Conservation (phyloP, 257 asterid species). For the Schizonepeta tenuifolia region DNA sequence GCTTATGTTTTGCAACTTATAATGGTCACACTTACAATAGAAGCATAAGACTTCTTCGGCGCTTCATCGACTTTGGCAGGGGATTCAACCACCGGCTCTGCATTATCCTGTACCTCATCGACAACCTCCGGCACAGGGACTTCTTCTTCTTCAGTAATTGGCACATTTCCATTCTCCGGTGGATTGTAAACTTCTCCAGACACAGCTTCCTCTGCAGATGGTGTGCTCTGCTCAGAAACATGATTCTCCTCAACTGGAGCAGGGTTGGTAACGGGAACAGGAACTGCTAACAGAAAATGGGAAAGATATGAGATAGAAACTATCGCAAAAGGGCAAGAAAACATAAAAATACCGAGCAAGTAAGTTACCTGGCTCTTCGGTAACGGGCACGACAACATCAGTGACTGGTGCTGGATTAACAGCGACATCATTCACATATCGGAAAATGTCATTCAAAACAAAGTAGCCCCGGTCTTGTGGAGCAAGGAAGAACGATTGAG, state of each 20-base stretch:
- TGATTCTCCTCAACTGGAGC: constrained; percentile 52
- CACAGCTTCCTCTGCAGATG: constrained; percentile 60
- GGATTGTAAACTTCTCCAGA: constrained; percentile 79
- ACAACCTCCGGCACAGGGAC: constrained; percentile 82
- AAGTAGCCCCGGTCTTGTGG: constrained; percentile 93
- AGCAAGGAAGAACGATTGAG: constrained; percentile 92
- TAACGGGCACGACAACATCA: constrained; percentile 53
- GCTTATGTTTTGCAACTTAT: constrained; percentile 9
- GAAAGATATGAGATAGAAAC: constrained; percentile 25
- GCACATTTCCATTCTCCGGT: constrained; percentile 68
- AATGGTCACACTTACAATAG: constrained; percentile 72
- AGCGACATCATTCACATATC: constrained; percentile 53
- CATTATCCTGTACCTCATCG: constrained; percentile 56
- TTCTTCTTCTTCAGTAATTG: constrained; percentile 68
- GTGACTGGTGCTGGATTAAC: constrained; percentile 39
- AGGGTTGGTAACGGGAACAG: constrained; percentile 52
- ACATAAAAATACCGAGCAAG: constrained; percentile 12
- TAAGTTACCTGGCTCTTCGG: constrained; percentile 63
- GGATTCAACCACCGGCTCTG: constrained; percentile 55
- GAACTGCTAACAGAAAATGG: constrained; percentile 39
- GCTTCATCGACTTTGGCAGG: constrained; percentile 60
- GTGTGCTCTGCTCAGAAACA: constrained; percentile 54
- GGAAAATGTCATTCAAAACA: constrained; percentile 88
- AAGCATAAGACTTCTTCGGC: constrained; percentile 92
- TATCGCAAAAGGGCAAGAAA: neutral